These are phyloP conservation scores for Naganishia onofrii DNA, from an alignment of 768 basidiomycete genomes.

Conservation along the genomic window DNA sequence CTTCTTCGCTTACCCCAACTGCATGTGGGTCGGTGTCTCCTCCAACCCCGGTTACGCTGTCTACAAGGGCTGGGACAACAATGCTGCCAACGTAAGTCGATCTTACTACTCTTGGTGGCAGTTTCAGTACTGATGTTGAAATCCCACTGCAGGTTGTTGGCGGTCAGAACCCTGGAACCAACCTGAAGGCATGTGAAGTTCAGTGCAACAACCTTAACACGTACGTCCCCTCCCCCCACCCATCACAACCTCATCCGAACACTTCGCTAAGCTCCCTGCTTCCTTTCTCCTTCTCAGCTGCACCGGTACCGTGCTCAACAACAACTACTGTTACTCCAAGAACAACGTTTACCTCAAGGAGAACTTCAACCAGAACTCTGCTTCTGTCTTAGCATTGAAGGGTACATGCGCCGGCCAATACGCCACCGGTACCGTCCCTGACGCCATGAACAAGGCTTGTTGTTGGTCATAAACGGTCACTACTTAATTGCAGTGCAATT, in stretches of 20 bases:
- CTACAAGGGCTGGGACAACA: conserved; percentile 18
- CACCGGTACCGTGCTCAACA: conserved; percentile 19
- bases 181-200: conserved; percentile 16
- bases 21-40: conserved; percentile 4
- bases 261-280: not conserved
- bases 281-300: not conserved
- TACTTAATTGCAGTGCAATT: no score
- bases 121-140: no score
- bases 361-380: conserved; percentile 78
- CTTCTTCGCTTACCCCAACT: not conserved
- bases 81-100: conserved; percentile 11
- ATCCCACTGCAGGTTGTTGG: not conserved
- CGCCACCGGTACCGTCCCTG: not conserved
- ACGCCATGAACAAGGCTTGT: conserved; percentile 18
- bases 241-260: no score
- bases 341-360: conserved; percentile 79
- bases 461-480: conserved; percentile 13
- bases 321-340: conserved; percentile 21
- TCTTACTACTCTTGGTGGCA: not conserved
- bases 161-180: conserved; percentile 10
- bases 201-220: conserved; percentile 15
- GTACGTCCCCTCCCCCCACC: not conserved
- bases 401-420: conserved; percentile 38
- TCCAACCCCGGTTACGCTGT: conserved; percentile 11
- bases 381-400: conserved; percentile 88